phyloP scores from a whole-genome alignment of 129 eudicot species.

The Centella asiatica region DNA sequence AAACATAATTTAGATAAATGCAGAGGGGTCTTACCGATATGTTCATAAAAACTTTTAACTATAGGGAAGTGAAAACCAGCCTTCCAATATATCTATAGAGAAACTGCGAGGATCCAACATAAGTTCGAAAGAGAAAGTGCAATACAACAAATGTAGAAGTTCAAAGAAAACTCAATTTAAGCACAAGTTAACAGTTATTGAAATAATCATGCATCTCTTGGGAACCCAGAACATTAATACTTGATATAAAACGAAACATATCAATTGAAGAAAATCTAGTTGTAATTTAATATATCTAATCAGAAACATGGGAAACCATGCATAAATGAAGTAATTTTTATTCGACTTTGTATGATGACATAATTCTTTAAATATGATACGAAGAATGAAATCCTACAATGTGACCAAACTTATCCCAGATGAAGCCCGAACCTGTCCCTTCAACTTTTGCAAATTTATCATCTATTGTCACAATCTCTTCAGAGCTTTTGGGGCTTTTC shows the following conservation, averaged over 20 bases:
- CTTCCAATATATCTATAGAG: too few species aligned
- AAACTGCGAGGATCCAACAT: neutral
- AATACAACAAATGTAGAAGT: neutral
- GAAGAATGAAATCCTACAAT: conserved; percentile 47
- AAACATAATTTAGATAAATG: too few species aligned
- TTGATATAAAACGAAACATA: too few species aligned
- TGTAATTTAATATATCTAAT: neutral
- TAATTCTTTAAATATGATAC: neutral
- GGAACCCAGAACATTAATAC: neutral
- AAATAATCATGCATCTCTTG: neutral
- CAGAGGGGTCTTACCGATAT: too few species aligned
- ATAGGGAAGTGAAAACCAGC: neutral
- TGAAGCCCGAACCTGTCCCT: conserved; percentile 98
- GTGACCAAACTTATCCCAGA: conserved; percentile 97
- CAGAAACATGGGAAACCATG: neutral
- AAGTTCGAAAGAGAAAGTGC: neutral
- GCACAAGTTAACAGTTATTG: neutral
- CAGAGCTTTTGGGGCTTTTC: conserved; percentile 35
- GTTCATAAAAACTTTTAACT: too few species aligned
- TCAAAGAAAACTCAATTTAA: neutral
- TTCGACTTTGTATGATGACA: neutral
- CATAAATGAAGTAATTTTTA: neutral
- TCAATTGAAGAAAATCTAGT: neutral
- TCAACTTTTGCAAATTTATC: conserved; percentile 66
- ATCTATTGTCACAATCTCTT: conserved; percentile 35